Evolutionary conservation across 2,329 filamentous ascomycete species (phyloP).

Genomic region (Pseudogymnoascus sp.): DNA sequence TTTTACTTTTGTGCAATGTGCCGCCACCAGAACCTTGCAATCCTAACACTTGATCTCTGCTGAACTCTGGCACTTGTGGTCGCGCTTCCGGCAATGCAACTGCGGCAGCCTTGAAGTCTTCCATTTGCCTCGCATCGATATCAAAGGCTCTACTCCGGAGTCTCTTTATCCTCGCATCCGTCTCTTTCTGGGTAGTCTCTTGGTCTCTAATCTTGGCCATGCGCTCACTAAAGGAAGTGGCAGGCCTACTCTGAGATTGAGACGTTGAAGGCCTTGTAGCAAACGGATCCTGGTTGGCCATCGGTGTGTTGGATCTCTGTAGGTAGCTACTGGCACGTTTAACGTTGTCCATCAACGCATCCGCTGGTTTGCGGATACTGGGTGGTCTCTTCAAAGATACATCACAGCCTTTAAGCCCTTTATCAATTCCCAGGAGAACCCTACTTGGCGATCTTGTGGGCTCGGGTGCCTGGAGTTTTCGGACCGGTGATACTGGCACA

Average conservation of each 20-base stretch:
- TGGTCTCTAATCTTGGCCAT: slow-evolving; percentile 61
- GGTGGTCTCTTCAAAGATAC: slow-evolving; percentile 68
- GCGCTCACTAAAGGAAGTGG: slow-evolving; percentile 67
- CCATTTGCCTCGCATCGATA: slow-evolving; percentile 50
- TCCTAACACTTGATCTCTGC: slow-evolving; percentile 51
- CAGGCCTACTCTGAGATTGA: slow-evolving; percentile 34
- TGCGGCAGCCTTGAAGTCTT: slow-evolving; percentile 50
- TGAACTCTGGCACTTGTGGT: slow-evolving; percentile 44
- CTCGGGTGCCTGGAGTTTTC: slow-evolving; percentile 41
- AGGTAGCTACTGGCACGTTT: slow-evolving; percentile 35
- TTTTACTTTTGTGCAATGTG: slow-evolving; percentile 35
- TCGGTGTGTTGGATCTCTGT: slow-evolving; percentile 32
- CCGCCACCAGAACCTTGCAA: slow-evolving; percentile 22
- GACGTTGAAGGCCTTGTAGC: slow-evolving; percentile 16
- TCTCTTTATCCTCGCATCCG: slow-evolving; percentile 43
- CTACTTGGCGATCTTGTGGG: slow-evolving; percentile 66
- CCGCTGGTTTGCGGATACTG: slow-evolving; percentile 33
- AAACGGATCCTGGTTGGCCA: slow-evolving; percentile 16
- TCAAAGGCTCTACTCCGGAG: slow-evolving; percentile 48
- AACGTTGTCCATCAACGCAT: slow-evolving; percentile 24
- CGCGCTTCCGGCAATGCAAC: slow-evolving; percentile 44
- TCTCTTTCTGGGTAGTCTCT: slow-evolving; percentile 43
- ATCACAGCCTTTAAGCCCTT: slow-evolving; percentile 71
- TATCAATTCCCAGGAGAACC: slow-evolving; percentile 79
- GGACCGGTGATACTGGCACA: slow-evolving; percentile 69